A percentile compares a stretch with the other conserved stretches of the same genome.
These are phyloP conservation scores for Russula virescens DNA, from an alignment of 768 basidiomycete species.

Conservation along the genomic window DNA sequence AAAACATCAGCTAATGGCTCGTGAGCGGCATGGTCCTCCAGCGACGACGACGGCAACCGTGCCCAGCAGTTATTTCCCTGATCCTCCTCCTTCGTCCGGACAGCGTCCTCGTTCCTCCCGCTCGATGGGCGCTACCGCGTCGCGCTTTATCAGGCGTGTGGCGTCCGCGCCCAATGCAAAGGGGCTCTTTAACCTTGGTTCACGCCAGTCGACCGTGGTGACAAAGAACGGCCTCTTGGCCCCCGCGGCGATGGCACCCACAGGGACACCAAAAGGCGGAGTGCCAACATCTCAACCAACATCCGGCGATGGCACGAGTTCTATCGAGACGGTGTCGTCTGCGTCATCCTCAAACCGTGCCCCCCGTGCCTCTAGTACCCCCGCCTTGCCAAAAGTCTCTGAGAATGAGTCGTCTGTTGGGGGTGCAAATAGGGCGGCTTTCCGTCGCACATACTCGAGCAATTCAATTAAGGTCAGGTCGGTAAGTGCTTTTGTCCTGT, in stretches of 20 bases:
- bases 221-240: conserved; percentile 77
- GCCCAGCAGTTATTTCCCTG: conserved; percentile 45
- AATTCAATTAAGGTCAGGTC: conserved; percentile 93
- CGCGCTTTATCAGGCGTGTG: conserved; percentile 90
- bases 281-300: conserved; percentile 39
- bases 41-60: conserved; percentile 38
- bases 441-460: conserved; percentile 93
- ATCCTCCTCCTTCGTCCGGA: conserved; percentile 31
- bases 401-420: conserved; percentile 38
- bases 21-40: conserved; percentile 33
- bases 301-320: conserved; percentile 49
- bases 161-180: conserved; percentile 97
- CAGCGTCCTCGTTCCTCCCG: conserved; percentile 53
- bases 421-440: conserved; percentile 61
- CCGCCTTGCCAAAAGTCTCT: conserved; percentile 36
- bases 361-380: conserved; percentile 30
- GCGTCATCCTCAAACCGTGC: conserved; percentile 59
- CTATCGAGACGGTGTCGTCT: conserved; percentile 73
- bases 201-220: conserved; percentile 45
- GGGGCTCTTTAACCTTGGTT: conserved; percentile 66
- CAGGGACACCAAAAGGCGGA: conserved; percentile 45
- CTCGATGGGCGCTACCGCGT: conserved; percentile 65
- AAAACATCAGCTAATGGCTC: conserved; percentile 29
- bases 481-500: conserved; percentile 42
- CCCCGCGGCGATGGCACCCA: conserved; percentile 56